Percentiles rank a stretch among this genome's conserved stretches.
Evolutionary conservation across 108 stramenopile species (phyloP).

Genomic region (Seminavis robusta): DNA sequence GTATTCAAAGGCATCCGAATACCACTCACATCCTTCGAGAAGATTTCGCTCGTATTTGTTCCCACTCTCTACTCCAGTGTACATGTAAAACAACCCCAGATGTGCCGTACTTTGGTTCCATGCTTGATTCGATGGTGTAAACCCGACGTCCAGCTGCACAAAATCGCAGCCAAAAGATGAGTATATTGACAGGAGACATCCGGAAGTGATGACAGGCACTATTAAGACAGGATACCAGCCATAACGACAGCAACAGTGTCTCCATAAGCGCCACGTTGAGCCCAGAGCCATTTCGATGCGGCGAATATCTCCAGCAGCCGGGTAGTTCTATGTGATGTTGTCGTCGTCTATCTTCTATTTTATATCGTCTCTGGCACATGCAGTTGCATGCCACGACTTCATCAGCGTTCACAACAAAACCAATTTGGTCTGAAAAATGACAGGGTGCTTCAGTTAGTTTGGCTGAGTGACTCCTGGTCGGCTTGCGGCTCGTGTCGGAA

Average conservation of each 20-base stretch:
- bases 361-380: too few species aligned
- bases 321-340: too few species aligned
- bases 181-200: conserved; percentile 60
- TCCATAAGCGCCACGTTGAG: conserved; percentile 64
- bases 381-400: too few species aligned
- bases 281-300: too few species aligned
- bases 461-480: too few species aligned
- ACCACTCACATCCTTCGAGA: conserved; percentile 46
- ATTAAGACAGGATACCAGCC: conserved; percentile 77
- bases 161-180: conserved; percentile 66
- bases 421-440: too few species aligned
- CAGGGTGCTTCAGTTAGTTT: too few species aligned
- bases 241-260: conserved; percentile 75
- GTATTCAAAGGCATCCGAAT: conserved; percentile 42
- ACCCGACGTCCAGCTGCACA: conserved; percentile 66
- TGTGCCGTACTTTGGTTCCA: conserved; percentile 48
- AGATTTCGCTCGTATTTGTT: too few species aligned
- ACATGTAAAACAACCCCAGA: background rate
- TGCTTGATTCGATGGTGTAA: conserved; percentile 53
- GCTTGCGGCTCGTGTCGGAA: too few species aligned
- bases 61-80: background rate
- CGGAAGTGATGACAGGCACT: conserved; percentile 60
- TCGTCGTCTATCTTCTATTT: too few species aligned
- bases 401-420: too few species aligned
- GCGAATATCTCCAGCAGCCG: too few species aligned